These are phyloP conservation scores for Nadsonia fulvescens DNA, from an alignment of 805 yeast species.

Conservation along the genomic window DNA sequence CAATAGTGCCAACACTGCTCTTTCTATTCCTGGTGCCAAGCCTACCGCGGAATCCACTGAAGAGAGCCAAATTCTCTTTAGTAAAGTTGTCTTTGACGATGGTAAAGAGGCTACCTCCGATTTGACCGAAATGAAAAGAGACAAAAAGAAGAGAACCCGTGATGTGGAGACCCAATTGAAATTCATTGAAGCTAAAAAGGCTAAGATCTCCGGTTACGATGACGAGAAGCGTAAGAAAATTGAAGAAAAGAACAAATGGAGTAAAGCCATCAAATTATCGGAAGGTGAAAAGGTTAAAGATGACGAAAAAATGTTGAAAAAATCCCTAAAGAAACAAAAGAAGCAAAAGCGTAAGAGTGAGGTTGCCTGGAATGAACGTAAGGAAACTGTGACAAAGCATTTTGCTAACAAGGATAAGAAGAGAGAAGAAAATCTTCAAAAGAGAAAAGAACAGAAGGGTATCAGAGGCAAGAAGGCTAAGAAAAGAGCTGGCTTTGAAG, in stretches of 20 bases:
- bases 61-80: no score
- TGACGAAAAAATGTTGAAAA: constrained; percentile 73
- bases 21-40: no score
- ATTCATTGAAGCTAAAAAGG: constrained; percentile 56
- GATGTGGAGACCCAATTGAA: constrained; percentile 72
- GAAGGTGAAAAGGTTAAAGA: constrained; percentile 80
- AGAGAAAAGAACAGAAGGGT: constrained; percentile 74
- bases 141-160: constrained; percentile 54
- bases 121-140: constrained; percentile 31
- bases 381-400: constrained; percentile 57
- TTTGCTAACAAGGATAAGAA: constrained; percentile 63
- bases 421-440: constrained; percentile 79
- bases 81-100: constrained; percentile 66
- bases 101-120: constrained; percentile 70
- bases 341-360: constrained; percentile 73
- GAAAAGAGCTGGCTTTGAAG: constrained; percentile 84
- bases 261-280: constrained; percentile 61
- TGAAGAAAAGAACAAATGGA: constrained; percentile 71
- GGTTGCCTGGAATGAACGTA: constrained; percentile 82
- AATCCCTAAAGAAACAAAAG: constrained; percentile 71
- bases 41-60: no score
- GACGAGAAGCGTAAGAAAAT: constrained; percentile 39
- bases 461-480: constrained; percentile 56
- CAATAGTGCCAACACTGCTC: no score
- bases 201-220: constrained; percentile 39